phyloP scores from a whole-genome alignment of 495 filamentous ascomycete species.

The Xylaria palmicola region DNA sequence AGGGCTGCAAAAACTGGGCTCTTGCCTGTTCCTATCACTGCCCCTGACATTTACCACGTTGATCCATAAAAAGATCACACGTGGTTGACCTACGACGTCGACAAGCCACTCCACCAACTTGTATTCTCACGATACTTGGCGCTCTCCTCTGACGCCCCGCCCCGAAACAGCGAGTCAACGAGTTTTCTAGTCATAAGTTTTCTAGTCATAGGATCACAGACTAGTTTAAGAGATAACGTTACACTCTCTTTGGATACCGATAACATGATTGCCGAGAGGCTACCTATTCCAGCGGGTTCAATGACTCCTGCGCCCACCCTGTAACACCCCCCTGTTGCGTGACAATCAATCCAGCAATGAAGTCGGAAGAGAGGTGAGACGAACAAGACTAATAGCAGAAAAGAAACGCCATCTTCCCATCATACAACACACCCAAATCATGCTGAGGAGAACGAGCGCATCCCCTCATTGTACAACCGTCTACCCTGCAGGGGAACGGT shows the following conservation, averaged over 20 bases:
- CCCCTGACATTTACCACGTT: conserved; percentile 17
- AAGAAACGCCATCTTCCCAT: not conserved
- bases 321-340: not conserved
- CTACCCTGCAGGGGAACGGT: not conserved
- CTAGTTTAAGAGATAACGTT: not conserved
- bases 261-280: no score
- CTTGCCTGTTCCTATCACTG: conserved; percentile 7
- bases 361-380: not conserved
- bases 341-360: not conserved
- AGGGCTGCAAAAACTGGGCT: not conserved
- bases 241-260: not conserved
- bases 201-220: no score
- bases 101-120: no score
- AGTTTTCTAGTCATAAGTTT: no score
- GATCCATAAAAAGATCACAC: not conserved
- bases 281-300: not conserved
- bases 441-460: not conserved
- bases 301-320: not conserved
- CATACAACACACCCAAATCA: not conserved
- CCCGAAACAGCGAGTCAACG: not conserved
- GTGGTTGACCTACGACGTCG: no score
- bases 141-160: no score
- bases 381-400: not conserved
- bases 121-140: not conserved
- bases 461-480: not conserved